Base-by-base conservation (phyloP, 1,284 basidiomycete species). In the Rhodotorula sp. region DNA sequence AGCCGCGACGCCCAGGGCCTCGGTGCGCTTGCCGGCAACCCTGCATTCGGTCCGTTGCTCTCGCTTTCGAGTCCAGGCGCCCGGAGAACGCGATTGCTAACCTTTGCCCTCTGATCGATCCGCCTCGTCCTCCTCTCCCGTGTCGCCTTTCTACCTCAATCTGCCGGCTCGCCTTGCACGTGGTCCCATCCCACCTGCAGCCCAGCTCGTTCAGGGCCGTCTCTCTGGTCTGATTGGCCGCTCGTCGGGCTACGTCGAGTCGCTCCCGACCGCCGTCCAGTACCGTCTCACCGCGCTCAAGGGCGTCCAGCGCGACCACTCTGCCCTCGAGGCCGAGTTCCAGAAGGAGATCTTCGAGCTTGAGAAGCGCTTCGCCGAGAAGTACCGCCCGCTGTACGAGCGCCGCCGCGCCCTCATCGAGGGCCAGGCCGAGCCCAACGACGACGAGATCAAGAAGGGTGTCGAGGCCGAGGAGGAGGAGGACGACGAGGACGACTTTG, bases 281-380 rank as follows among this genome's bases (percentile, higher is more conserved):
- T 86, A 89, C 81, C 91, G 89, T 79, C 85, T 98, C 80, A 91
- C 96, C 83, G 96, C 90, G 53, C 86, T 99, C 79, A 97, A 97
- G 83, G 96, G 94, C 71, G 86, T 99, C 57, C 95, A 98, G 83
- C 89, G 89, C 77, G 90, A 95, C 85, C 93, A 97, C 84, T 89
- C 89, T 79, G 91, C 94, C 81, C 87, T 98, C 68, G 93, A 97
- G 83, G 91, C 91, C 80, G 88, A 95, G 85, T 97, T 96, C 87
- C 97, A 98, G 84, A 88, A 90, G 80, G 96, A 98, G 84, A 93
- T 94, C 80, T 87, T 97, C 70, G 93, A 96, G 83, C 87, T 99
- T 69, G 95, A 99, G 86, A 94, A 95, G 86, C 97, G 97, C 92
- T 98, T 95, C 83, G 88, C 93, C 66, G 86, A 86, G 73, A 87